Conservation (phyloP, 1,284 basidiomycete species). For the Phylloporus gajari region DNA sequence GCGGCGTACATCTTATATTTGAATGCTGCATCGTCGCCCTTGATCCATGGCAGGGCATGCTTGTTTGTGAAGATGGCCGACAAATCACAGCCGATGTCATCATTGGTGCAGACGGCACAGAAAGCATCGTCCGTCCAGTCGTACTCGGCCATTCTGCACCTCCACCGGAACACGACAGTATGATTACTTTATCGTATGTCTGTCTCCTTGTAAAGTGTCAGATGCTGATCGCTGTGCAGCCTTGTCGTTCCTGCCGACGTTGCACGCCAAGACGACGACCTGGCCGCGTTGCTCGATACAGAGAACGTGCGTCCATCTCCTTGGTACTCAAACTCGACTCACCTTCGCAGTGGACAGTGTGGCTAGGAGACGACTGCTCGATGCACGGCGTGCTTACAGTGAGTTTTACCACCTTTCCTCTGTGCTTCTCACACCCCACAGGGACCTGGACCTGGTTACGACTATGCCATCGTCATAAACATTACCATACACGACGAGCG, state of each 20-base stretch:
- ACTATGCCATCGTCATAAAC: conserved; percentile 45
- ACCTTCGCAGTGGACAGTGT: conserved; percentile 32
- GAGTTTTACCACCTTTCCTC: not conserved
- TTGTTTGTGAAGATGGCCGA: conserved; percentile 54
- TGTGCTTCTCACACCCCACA: conserved; percentile 7
- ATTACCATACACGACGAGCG: conserved; percentile 39
- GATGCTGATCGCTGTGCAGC: conserved; percentile 10
- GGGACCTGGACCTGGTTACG: conserved; percentile 40
- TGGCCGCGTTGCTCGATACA: conserved; percentile 43
- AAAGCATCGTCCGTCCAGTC: conserved; percentile 62
- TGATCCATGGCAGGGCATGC: conserved; percentile 50
- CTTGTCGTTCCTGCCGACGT: conserved; percentile 47
- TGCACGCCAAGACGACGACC: conserved; percentile 49
- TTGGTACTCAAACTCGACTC: not conserved
- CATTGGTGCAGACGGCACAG: conserved; percentile 65
- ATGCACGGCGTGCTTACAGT: conserved; percentile 31
- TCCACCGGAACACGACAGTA: conserved; percentile 53
- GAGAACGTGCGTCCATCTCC: conserved; percentile 39
- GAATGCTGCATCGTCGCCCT: conserved; percentile 55
- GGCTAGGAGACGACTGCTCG: conserved; percentile 36
- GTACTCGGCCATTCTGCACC: conserved; percentile 44
- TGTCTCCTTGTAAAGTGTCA: not conserved
- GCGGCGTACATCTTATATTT: conserved; percentile 61
- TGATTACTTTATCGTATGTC: conserved; percentile 53
- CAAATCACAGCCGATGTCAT: conserved; percentile 57